Conservation (phyloP, 2,329 filamentous ascomycete species). For the Venturia oleaginea region DNA sequence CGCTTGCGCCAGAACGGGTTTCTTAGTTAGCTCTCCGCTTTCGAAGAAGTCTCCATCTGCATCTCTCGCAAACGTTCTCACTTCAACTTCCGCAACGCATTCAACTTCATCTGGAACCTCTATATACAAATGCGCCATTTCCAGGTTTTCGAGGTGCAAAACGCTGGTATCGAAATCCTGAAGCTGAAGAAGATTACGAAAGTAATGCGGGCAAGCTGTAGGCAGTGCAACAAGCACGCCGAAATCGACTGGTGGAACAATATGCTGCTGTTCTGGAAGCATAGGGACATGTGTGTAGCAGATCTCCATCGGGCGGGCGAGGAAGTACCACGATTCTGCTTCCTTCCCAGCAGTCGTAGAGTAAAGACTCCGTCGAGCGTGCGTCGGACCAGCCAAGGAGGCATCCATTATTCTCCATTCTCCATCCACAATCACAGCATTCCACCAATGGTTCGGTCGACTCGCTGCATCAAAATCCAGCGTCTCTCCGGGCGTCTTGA, state of each 20-base stretch:
- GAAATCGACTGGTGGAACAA: slow-evolving; percentile 78
- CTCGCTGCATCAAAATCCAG: slow-evolving; percentile 66
- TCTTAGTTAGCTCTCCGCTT: slow-evolving; percentile 75
- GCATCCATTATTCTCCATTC: slow-evolving; percentile 97
- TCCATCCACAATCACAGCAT: slow-evolving; percentile 81
- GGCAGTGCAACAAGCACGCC: slow-evolving; percentile 82
- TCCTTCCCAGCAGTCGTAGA: slow-evolving; percentile 59
- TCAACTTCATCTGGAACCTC: slow-evolving; percentile 85
- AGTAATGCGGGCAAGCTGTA: slow-evolving; percentile 77
- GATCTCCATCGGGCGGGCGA: slow-evolving; percentile 76
- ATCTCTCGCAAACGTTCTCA: slow-evolving; percentile 69
- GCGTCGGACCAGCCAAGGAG: slow-evolving; percentile 81
- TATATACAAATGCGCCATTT: slow-evolving; percentile 85
- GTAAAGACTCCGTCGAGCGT: slow-evolving; percentile 70
- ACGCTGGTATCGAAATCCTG: slow-evolving; percentile 85
- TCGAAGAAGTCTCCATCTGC: slow-evolving; percentile 88
- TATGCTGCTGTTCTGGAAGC: slow-evolving; percentile 79
- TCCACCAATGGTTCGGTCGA: slow-evolving; percentile 97
- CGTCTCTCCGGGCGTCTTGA: slow-evolving; percentile 77
- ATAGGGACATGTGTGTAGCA: slow-evolving; percentile 96
- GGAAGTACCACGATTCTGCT: slow-evolving; percentile 88
- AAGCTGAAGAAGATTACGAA: slow-evolving; percentile 71
- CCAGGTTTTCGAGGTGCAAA: slow-evolving; percentile 77
- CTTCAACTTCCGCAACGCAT: slow-evolving; percentile 84
- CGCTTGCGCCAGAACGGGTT: slow-evolving; percentile 79